These are phyloP conservation scores for Coniochaeta sp. DNA, from an alignment of 2,329 filamentous ascomycete genomes.

Conservation along the genomic window DNA sequence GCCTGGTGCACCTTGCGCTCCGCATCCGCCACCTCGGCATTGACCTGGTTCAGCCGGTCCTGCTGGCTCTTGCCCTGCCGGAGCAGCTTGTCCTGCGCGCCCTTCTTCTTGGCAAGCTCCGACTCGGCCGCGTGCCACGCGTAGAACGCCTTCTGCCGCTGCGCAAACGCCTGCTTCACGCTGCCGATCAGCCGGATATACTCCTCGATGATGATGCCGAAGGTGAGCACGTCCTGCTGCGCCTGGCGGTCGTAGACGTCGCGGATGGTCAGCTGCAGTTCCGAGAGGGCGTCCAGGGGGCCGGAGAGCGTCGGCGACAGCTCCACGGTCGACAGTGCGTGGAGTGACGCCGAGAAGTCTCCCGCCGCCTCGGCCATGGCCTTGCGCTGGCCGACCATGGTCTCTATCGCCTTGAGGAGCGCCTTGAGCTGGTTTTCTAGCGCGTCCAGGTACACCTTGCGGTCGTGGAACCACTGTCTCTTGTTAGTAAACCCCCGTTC, in stretches of 20 bases:
- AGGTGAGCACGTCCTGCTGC: constrained; percentile 90
- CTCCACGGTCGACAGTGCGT: constrained; percentile 86
- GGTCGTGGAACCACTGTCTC: constrained; percentile 89
- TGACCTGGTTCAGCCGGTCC: constrained; percentile 85
- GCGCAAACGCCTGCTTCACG: constrained; percentile 85
- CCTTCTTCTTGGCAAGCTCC: constrained; percentile 83
- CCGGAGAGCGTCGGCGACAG: constrained; percentile 81
- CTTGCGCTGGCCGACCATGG: constrained; percentile 85
- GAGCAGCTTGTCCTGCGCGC: constrained; percentile 87
- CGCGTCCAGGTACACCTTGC: constrained; percentile 83
- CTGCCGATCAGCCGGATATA: constrained; percentile 95
- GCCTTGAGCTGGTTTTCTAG: constrained; percentile 86
- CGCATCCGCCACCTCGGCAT: constrained; percentile 88
- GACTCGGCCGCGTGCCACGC: constrained; percentile 88
- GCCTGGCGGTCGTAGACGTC: constrained; percentile 96
- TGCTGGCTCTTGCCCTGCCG: constrained; percentile 93
- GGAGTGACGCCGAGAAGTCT: constrained; percentile 89
- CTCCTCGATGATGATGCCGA: constrained; percentile 96
- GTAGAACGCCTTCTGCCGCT: constrained; percentile 93
- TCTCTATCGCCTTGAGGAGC: constrained; percentile 87
- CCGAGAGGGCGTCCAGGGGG: constrained; percentile 83
- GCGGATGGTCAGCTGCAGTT: constrained; percentile 86
- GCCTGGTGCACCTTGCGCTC: constrained; percentile 91
- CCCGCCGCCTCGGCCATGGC: constrained; percentile 87
- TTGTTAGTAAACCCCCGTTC: constrained; percentile 1